phyloP scores from a whole-genome alignment of 2,329 filamentous ascomycete species.

The Trichoderma afroharzianum region DNA sequence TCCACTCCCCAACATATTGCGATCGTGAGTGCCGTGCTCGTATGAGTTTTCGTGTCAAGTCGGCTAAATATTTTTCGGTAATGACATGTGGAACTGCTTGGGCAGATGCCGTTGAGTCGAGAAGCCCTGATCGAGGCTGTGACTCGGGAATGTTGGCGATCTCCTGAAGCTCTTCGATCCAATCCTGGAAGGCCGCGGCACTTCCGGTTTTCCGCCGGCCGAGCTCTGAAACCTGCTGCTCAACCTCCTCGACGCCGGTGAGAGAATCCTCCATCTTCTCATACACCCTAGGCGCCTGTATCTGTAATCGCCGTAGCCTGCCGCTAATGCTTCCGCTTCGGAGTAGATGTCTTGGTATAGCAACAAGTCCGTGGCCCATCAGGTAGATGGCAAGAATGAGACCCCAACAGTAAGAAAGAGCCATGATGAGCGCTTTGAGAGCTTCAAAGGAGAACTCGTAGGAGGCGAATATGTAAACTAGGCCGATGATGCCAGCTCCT shows the following conservation, averaged over 20 bases:
- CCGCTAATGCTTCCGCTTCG: conserved; percentile 74
- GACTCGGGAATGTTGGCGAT: conserved; percentile 66
- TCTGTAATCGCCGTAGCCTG: conserved; percentile 70
- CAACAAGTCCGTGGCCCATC: conserved; percentile 95
- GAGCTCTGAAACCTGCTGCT: conserved; percentile 75
- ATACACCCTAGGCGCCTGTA: conserved; percentile 73
- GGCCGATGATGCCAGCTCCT: conserved; percentile 63
- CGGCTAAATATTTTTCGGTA: conserved; percentile 88
- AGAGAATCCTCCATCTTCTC: conserved; percentile 86
- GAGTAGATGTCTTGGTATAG: conserved; percentile 78
- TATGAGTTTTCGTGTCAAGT: conserved; percentile 77
- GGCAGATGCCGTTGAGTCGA: conserved; percentile 41
- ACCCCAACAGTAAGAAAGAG: conserved; percentile 91
- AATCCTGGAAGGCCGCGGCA: conserved; percentile 74
- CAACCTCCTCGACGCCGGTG: conserved; percentile 73
- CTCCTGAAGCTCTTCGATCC: conserved; percentile 93
- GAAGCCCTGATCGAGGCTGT: conserved; percentile 41
- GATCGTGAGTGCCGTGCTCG: conserved; percentile 79
- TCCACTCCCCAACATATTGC: conserved; percentile 84
- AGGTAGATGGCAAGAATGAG: conserved; percentile 89
- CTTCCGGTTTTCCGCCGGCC: conserved; percentile 76
- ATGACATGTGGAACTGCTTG: conserved; percentile 70
- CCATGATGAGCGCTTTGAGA: conserved; percentile 85
- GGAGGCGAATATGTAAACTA: conserved; percentile 78
- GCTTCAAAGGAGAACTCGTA: conserved; percentile 69